phyloP scores from a whole-genome alignment of 1,284 basidiomycete species.

The Sparassis latifolia region DNA sequence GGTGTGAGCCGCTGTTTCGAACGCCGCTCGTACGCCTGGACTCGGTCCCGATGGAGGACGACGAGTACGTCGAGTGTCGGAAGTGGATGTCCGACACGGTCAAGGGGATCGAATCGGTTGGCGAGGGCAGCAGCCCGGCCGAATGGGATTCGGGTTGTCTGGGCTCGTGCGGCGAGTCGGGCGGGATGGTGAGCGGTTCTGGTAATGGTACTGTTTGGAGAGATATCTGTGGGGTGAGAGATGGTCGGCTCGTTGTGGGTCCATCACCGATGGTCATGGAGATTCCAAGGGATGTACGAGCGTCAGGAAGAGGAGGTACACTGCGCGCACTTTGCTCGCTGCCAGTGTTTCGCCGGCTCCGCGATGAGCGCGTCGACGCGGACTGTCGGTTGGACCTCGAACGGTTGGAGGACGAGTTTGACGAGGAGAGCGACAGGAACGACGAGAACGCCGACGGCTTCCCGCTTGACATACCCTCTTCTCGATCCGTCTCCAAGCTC shows the following conservation, averaged over 20 bases:
- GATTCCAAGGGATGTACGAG: conserved; percentile 22
- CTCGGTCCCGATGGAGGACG: conserved; percentile 21
- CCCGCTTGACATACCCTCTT: conserved; percentile 2
- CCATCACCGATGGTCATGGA: conserved; percentile 24
- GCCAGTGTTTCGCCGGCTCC: conserved; percentile 11
- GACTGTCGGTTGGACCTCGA: conserved; percentile 9
- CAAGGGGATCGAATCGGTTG: conserved; percentile 43
- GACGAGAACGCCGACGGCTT: conserved; percentile 32
- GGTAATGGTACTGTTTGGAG: conserved; percentile 23
- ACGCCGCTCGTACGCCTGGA: conserved; percentile 29
- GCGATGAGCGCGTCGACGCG: too few species aligned
- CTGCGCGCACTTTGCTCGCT: conserved; percentile 11
- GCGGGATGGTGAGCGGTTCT: conserved; percentile 10
- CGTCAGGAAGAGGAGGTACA: conserved; percentile 13
- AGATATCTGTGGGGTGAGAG: conserved; percentile 20
- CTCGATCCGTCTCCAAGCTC: not conserved
- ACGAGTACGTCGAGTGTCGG: conserved; percentile 46
- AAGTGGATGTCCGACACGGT: conserved; percentile 66
- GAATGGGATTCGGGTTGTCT: conserved; percentile 6
- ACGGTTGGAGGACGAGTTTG: conserved; percentile 18
- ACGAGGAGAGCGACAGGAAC: conserved; percentile 34
- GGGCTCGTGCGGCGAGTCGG: conserved; percentile 4
- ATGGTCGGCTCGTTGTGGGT: conserved; percentile 21
- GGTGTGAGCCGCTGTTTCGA: conserved; percentile 27
- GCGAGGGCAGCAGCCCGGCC: conserved; percentile 9